phyloP scores from a whole-genome alignment of 345 rosid genomes.

The Melaleuca quinquenervia region DNA sequence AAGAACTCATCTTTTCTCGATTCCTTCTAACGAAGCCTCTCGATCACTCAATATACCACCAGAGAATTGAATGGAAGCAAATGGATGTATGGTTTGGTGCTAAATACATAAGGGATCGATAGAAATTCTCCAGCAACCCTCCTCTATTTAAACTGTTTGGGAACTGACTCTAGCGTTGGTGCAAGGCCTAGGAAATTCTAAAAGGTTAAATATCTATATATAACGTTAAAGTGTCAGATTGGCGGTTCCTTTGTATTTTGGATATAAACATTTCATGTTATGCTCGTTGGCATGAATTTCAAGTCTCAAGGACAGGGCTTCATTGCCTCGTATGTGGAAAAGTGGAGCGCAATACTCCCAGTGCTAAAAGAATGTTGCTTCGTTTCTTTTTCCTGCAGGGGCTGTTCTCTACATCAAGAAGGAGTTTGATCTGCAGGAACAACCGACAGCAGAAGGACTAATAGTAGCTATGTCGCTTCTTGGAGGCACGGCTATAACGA shows the following conservation, averaged over 20 bases:
- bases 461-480: slow-evolving; percentile 26
- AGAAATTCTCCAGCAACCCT: not conserved
- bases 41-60: not conserved
- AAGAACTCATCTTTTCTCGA: not conserved
- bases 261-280: not conserved
- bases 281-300: not conserved
- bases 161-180: not conserved
- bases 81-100: not conserved
- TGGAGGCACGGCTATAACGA: slow-evolving; percentile 21
- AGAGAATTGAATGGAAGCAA: not conserved
- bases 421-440: slow-evolving; percentile 22
- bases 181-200: not conserved
- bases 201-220: not conserved
- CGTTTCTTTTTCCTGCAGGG: slow-evolving; percentile 9
- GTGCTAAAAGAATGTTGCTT: not conserved
- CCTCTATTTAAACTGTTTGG: not conserved
- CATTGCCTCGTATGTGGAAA: not conserved
- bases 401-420: slow-evolving; percentile 24
- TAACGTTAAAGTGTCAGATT: not conserved
- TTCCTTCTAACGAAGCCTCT: not conserved
- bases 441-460: slow-evolving; percentile 29
- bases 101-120: not conserved
- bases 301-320: not conserved
- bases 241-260: not conserved
- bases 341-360: not conserved